phyloP scores from a whole-genome alignment of 768 basidiomycete species.

The Agrocybe chaxingu region DNA sequence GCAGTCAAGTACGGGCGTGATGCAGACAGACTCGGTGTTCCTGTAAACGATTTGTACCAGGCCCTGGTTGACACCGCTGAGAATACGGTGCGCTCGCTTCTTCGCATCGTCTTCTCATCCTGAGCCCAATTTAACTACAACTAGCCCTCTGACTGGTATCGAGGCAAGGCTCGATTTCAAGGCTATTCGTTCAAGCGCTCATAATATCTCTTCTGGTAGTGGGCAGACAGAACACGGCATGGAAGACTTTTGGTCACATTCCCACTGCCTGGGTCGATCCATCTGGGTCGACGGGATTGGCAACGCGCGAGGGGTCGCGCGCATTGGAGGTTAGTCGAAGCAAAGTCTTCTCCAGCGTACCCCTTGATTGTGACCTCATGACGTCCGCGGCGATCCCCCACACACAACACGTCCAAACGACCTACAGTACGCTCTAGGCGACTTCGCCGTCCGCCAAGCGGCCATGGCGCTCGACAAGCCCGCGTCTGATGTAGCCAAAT shows the following conservation, averaged over 20 bases:
- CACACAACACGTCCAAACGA: neutral
- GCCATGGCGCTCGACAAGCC: slow-evolving; percentile 37
- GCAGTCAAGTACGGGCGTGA: slow-evolving; percentile 40
- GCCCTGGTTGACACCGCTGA: slow-evolving; percentile 50
- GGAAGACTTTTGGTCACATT: slow-evolving; percentile 47
- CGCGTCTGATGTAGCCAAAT: slow-evolving; percentile 33
- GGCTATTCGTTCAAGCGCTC: neutral
- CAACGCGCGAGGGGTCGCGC: slow-evolving; percentile 48
- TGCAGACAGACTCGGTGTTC: slow-evolving; percentile 37
- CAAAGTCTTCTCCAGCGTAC: neutral
- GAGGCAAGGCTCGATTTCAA: slow-evolving; percentile 22
- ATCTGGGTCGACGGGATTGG: slow-evolving; percentile 41
- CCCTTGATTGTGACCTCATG: neutral
- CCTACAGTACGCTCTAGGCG: slow-evolving; percentile 42
- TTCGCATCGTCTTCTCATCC: neutral
- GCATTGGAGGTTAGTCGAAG: slow-evolving; percentile 35
- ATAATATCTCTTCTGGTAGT: slow-evolving; percentile 20
- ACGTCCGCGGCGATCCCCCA: neutral
- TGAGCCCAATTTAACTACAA: neutral
- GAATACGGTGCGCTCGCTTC: slow-evolving; percentile 36
- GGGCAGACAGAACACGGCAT: slow-evolving; percentile 50
- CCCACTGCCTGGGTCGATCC: slow-evolving; percentile 49
- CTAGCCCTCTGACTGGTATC: slow-evolving; percentile 50
- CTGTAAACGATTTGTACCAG: slow-evolving; percentile 44
- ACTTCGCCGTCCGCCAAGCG: slow-evolving; percentile 54